These are phyloP conservation scores for Mycosphaerella sp. DNA, from an alignment of 2,329 filamentous ascomycete species.

Conservation along the genomic window DNA sequence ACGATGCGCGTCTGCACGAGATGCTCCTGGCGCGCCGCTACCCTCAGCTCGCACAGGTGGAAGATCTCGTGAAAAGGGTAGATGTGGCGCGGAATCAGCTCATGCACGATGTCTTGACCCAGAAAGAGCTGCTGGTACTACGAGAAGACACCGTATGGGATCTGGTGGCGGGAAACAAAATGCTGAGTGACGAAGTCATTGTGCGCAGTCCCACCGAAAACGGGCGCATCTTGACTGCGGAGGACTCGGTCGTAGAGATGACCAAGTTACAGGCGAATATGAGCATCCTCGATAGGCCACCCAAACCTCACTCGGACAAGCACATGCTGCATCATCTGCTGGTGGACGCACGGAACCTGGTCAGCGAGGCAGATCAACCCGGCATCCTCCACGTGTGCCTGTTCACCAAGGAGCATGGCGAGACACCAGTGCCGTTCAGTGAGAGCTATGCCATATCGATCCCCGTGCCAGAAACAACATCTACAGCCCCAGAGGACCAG, in stretches of 20 bases:
- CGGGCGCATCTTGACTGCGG: conserved; percentile 79
- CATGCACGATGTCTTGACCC: conserved; percentile 86
- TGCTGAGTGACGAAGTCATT: conserved; percentile 88
- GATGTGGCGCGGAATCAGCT: conserved; percentile 84
- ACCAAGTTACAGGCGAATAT: conserved; percentile 91
- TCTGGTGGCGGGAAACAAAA: conserved; percentile 86
- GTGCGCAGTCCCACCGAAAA: conserved; percentile 80
- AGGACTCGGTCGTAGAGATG: conserved; percentile 88
- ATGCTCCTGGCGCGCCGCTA: conserved; percentile 80
- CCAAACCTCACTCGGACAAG: conserved; percentile 60
- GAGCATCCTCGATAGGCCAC: conserved; percentile 84
- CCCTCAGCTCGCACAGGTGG: conserved; percentile 70
- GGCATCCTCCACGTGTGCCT: conserved; percentile 73
- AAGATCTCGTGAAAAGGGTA: conserved; percentile 71
- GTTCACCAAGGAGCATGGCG: conserved; percentile 62
- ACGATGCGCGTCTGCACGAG: conserved; percentile 93
- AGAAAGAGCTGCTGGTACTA: conserved; percentile 70
- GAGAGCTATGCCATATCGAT: conserved; percentile 79
- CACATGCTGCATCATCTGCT: conserved; percentile 74
- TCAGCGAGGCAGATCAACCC: conserved; percentile 67
- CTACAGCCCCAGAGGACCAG: conserved; percentile 58
- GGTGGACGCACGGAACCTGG: conserved; percentile 76
- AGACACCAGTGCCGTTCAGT: conserved; percentile 62
- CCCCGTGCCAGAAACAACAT: conserved; percentile 65
- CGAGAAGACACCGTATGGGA: conserved; percentile 95